Evolutionary conservation across 108 stramenopile species (phyloP), one percentile per base, ranked within the genome.

Genomic region (Skeletonema menzelii): DNA sequence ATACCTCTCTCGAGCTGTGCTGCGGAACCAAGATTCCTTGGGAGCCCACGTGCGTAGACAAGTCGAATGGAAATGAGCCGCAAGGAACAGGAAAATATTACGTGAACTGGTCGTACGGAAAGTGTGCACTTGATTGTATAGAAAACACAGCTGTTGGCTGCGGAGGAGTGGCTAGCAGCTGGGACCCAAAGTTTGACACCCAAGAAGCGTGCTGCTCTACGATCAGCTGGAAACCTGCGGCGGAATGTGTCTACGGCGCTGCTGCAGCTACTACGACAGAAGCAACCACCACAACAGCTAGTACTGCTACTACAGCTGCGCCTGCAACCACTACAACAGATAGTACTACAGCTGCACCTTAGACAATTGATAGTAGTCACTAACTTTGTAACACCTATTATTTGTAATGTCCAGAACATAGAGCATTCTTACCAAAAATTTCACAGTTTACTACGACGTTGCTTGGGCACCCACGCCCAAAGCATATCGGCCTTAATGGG

Each of bases 401-500:
- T n/a, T 30, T 30, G 4, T 3, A 35, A 35, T 35, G 34, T 10
- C 34, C 34, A 35, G 34, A 35, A 35, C 6, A 35, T 35, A 8
- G 8, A 35, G 8, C 8, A 35, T 35, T 35, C 34, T 35, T 8
- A 35, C 34, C 34, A 35, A 35, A 35, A 35, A 14, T 8, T 24
- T 56, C 55, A 56, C 10, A 56, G 8, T 11, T 56, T 56, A 26
- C 55, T 56, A 6, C 55, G 55, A 8, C 55, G 55, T 26, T 26
- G 55, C 10, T 56, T 56, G 6, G 55, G 73, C 7, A 82, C 67
- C 87, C 87, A 87, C 10, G 87, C 87, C 87, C 87, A 87, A 24
- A 75, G 57, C 73, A 87, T 72, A 57, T 87, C 72, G 42, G 83
- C 80, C 15, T 81, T 63, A 24, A 87, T 86, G 2, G 87, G 87